These are phyloP conservation scores for Hirschfeldia incana DNA, from an alignment of 345 rosid genomes.

Conservation along the genomic window DNA sequence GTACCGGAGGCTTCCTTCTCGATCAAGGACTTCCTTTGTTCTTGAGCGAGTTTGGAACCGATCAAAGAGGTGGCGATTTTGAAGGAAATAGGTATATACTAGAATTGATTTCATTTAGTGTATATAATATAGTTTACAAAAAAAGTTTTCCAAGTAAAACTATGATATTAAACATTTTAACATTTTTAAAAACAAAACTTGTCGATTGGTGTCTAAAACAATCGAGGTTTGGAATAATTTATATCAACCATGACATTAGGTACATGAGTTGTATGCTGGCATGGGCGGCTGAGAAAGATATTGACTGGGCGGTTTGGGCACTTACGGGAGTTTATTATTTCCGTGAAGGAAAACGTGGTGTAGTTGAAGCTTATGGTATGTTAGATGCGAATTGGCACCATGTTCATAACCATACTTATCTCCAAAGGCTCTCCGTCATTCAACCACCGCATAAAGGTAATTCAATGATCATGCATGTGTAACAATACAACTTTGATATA, in stretches of 20 bases:
- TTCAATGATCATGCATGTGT: neutral
- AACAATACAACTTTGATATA: neutral
- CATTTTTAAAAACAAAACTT: neutral
- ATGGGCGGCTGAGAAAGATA: conserved; percentile 73
- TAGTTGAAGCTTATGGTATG: conserved; percentile 67
- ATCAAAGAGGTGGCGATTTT: conserved; percentile 63
- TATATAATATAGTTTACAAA: neutral
- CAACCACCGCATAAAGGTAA: conserved; percentile 68
- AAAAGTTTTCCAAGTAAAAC: neutral
- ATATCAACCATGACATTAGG: conserved; percentile 26
- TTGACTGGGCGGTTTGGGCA: conserved; percentile 90
- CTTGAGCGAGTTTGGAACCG: conserved; percentile 73
- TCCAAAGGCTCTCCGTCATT: conserved; percentile 55
- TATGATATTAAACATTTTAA: neutral
- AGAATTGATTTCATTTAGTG: neutral
- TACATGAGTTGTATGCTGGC: conserved; percentile 77
- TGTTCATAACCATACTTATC: conserved; percentile 51
- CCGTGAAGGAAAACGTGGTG: conserved; percentile 67
- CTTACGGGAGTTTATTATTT: conserved; percentile 71
- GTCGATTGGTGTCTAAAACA: neutral
- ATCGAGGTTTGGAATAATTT: neutral
- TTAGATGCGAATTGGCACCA: conserved; percentile 63
- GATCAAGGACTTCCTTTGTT: conserved; percentile 68
- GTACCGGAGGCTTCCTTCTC: conserved; percentile 56
- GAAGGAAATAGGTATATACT: conserved; percentile 66